A percentile compares a stretch with the other conserved stretches of the same genome.
Evolutionary conservation across 768 basidiomycete genomes (phyloP).

Genomic region (Cyathus striatus): DNA sequence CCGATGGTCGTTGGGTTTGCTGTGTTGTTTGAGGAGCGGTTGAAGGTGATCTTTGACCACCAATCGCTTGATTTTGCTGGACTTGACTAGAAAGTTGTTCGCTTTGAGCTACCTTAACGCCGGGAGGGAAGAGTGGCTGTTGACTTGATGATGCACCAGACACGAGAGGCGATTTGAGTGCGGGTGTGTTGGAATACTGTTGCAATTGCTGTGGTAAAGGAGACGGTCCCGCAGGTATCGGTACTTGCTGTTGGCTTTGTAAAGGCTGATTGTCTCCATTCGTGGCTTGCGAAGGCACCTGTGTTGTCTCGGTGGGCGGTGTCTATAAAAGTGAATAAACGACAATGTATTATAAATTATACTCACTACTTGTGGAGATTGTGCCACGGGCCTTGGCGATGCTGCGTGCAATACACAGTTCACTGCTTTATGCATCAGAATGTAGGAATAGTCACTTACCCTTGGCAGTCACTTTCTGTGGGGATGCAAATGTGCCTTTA

Average conservation of each 20-base stretch:
- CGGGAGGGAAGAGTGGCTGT: conserved; percentile 64
- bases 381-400: too few relatives aligned
- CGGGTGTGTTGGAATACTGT: conserved; percentile 16
- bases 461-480: too few relatives aligned
- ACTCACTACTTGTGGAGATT: conserved; percentile 39
- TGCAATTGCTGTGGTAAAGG: conserved; percentile 40
- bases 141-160: conserved; percentile 42
- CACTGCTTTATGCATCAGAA: too few relatives aligned
- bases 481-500: too few relatives aligned
- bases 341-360: conserved; percentile 14
- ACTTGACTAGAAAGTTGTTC: conserved; percentile 38
- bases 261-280: conserved; percentile 20
- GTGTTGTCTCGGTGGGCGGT: conserved; percentile 26
- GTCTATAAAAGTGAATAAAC: background rate
- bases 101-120: conserved; percentile 51
- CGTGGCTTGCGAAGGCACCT: too few relatives aligned
- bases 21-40: conserved; percentile 33
- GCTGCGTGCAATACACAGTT: too few relatives aligned
- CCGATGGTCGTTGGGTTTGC: conserved; percentile 15
- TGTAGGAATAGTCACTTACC: too few relatives aligned
- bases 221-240: conserved; percentile 29
- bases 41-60: conserved; percentile 51
- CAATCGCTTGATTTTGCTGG: conserved; percentile 28
- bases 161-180: conserved; percentile 28
- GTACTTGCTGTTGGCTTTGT: conserved; percentile 17